Conservation (phyloP, 176 grass and related monocot genomes). For the Saccharum spontaneum region DNA sequence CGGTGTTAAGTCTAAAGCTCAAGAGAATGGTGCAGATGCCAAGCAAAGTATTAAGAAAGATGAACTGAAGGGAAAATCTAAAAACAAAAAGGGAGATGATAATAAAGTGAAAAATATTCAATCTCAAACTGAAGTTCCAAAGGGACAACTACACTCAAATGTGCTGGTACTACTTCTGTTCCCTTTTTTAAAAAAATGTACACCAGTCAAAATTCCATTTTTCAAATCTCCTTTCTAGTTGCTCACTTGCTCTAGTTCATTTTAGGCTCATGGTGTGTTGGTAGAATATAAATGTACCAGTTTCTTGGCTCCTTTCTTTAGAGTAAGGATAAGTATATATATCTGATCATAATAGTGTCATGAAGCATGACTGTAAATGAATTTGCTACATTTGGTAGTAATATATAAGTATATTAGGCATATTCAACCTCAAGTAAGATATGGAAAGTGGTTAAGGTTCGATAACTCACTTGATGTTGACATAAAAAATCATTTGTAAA, state of each 20-base stretch:
- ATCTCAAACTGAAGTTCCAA: conserved; percentile 30
- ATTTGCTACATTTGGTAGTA: neutral
- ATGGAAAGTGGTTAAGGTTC: neutral
- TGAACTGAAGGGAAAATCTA: conserved; percentile 45
- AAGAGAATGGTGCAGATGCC: conserved; percentile 37
- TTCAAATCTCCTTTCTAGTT: neutral
- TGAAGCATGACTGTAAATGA: conserved; percentile 14
- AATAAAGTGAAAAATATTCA: conserved; percentile 57
- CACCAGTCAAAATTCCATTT: conserved; percentile 20
- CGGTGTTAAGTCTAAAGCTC: conserved; percentile 31
- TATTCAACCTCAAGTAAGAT: neutral
- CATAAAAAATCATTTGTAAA: neutral
- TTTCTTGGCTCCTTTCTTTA: neutral
- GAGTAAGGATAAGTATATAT: neutral
- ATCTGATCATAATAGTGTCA: neutral
- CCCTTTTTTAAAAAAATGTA: conserved; percentile 16
- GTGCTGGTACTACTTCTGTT: conserved; percentile 65
- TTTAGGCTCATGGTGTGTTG: neutral
- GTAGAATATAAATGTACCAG: neutral
- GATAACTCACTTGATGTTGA: neutral
- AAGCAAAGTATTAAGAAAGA: conserved; percentile 43
- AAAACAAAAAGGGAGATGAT: conserved; percentile 63
- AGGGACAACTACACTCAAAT: conserved; percentile 67
- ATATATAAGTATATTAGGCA: conserved; percentile 19
- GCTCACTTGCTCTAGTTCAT: neutral